phyloP scores from a whole-genome alignment of 352 stramenopile species.

The Globisporangium iwayamae region DNA sequence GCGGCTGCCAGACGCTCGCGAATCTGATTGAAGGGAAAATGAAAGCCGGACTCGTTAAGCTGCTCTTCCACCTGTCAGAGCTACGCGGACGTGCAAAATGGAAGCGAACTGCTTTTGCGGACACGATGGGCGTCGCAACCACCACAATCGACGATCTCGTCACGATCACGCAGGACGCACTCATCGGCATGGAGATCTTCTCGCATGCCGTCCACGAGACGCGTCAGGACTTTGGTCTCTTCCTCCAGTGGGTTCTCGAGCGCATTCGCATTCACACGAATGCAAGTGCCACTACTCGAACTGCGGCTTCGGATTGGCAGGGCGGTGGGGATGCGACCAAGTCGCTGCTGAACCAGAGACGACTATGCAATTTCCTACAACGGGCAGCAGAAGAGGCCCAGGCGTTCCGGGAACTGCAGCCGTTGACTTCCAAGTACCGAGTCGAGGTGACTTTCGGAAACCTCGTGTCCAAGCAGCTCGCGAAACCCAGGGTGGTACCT shows the following conservation, averaged over 20 bases:
- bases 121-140: constrained; percentile 35
- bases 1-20: constrained; percentile 35
- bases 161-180: constrained; percentile 23
- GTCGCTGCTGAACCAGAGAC: constrained; percentile 56
- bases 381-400: constrained; percentile 33
- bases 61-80: constrained; percentile 51
- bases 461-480: constrained; percentile 33
- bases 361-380: constrained; percentile 53
- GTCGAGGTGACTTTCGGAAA: constrained; percentile 75
- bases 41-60: constrained; percentile 30
- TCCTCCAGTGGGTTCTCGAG: constrained; percentile 65
- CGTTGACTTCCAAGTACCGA: constrained; percentile 30
- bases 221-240: constrained; percentile 50
- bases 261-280: constrained; percentile 63
- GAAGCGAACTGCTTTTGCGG: constrained; percentile 27
- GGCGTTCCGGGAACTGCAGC: constrained; percentile 38
- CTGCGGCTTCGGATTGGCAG: not conserved
- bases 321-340: constrained; percentile 18
- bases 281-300: constrained; percentile 16
- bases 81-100: constrained; percentile 52
- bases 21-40: constrained; percentile 31
- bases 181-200: constrained; percentile 46
- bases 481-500: not conserved
- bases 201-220: constrained; percentile 46
- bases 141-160: constrained; percentile 36